Base-by-base conservation (phyloP, 2,329 filamentous ascomycete genomes). In the Leptographium procerum region DNA sequence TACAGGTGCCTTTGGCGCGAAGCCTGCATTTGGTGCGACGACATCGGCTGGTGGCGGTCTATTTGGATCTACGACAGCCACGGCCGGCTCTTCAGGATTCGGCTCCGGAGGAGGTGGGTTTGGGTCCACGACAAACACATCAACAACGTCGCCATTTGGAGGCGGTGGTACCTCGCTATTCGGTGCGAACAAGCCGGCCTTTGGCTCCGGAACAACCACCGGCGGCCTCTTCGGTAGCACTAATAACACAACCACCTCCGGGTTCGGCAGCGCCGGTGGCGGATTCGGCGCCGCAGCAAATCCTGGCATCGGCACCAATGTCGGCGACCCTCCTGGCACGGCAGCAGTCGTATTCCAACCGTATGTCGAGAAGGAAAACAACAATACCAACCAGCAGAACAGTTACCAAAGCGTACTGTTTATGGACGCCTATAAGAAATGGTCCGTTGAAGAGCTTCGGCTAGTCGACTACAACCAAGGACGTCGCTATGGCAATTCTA, bases 391-490 rank as follows among this genome's bases (percentile, higher is more conserved):
- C 64, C 71, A 70, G 22, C 64, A 74, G 63, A 82, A 87, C 67
- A 79, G 86, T 4, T 95, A 87, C 70, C 89, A 94, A 71, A 92
- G 85, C 65, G 83, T 95, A 59, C 75, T 86, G 26, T 91, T 92
- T 70, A 86, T 88, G 73, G 84, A 86, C 28, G 82, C 87, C 1
- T 95, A 92, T 75, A 86, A 85, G 70, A 95, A 94, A 69, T 97
- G 87, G 77, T 96, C 92, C 11, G 83, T 89, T n/a, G 94, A 89
- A 66, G 87, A 94, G 70, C 73, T 94, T 57, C 81, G 89, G 67
- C 72, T 95, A 61, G 89, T 84, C 52, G 94, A 99, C 71, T 99
- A 99, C 70, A 82, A 86, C 60, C 88, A 91, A 71, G 91, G 91
- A 55, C 85, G 91, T 60, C 86, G 87, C 57, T 89, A 83, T 69